Percentiles rank a stretch among this genome's conserved stretches.
Conservation (phyloP, 306 rosid genomes). For the Acacia crassicarpa region DNA sequence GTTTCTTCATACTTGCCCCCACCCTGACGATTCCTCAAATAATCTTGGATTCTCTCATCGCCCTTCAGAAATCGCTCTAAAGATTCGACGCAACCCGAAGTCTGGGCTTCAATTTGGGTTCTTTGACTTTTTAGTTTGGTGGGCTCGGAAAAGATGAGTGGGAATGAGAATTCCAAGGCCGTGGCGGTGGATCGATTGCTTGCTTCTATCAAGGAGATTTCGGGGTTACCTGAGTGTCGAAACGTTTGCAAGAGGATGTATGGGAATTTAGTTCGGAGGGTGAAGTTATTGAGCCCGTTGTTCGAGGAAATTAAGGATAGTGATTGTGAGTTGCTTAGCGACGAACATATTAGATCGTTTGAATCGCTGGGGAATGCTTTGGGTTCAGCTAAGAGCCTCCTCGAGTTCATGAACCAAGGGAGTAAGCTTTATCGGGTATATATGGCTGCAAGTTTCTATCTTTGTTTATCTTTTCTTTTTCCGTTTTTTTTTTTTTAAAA, state of each 20-base stretch:
- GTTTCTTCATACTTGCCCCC: constrained; percentile 19
- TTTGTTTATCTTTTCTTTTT: neutral
- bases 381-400: constrained; percentile 64
- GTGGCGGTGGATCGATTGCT: constrained; percentile 51
- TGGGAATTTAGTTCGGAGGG: constrained; percentile 79
- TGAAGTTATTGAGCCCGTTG: constrained; percentile 82
- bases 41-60: constrained; percentile 4
- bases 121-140: neutral
- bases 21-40: constrained; percentile 9
- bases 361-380: constrained; percentile 63
- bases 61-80: neutral
- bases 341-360: constrained; percentile 54
- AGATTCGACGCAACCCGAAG: constrained; percentile 14
- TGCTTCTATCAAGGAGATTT: constrained; percentile 62
- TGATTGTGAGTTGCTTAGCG: constrained; percentile 47
- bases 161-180: constrained; percentile 39
- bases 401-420: constrained; percentile 62
- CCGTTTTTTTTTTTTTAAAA: no score
- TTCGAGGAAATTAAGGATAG: constrained; percentile 87
- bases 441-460: neutral
- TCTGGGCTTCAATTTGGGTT: constrained; percentile 17
- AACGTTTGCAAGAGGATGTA: constrained; percentile 66
- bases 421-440: constrained; percentile 93
- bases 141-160: constrained; percentile 47
- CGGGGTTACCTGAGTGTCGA: constrained; percentile 68